Evolutionary conservation across 352 stramenopile genomes (phyloP), one percentile per base, ranked within the genome.

Genomic region (Pythium chondricola): DNA sequence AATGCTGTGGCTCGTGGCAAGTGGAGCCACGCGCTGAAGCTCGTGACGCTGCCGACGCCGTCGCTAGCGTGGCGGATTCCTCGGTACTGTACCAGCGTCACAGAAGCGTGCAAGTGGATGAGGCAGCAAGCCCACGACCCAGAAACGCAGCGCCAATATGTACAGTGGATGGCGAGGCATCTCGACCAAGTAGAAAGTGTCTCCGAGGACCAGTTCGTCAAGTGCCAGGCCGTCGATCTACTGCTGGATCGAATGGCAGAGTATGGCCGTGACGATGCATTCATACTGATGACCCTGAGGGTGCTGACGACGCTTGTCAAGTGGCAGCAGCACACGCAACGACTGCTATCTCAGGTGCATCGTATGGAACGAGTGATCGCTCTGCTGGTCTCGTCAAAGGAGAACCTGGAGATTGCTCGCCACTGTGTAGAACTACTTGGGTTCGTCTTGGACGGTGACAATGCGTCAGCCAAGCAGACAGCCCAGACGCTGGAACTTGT

Each of bases 1-100:
- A 83, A 83, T 18, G 45, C 48, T 0, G 72, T 85, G 66, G 65
- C 56, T 40, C 71, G 73, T 43, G 74, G 76, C 58, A 24, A 39
- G 30, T 88, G 76, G 76, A 85, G 73, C 39, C 42, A 55, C 18
- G 58, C 55, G 20, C 63, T 84, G 17, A 62, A 60, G 13, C 65
- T 88, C 36, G 46, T 76, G 24, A 88, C 76, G 2, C 61, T 75
- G 9, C 67, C 66, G 18, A 52, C 60, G 35, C 60, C 77, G 20
- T 83, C 76, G 17, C 55, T 88, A 24, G 61, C 71, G 9, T 88
- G 76, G 76, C 58, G 73, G 6, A 58, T 85, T 25, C 53, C 46
- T 9, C 33, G 53, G 20, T 63, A 84, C 30, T 88, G 76, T 41
- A 48, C 44, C 1, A 83, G 59, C 29, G 33, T 82, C 0, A 45